Evolutionary conservation across 2,329 filamentous ascomycete genomes (phyloP).

Genomic region (Pestalotiopsis sp.): DNA sequence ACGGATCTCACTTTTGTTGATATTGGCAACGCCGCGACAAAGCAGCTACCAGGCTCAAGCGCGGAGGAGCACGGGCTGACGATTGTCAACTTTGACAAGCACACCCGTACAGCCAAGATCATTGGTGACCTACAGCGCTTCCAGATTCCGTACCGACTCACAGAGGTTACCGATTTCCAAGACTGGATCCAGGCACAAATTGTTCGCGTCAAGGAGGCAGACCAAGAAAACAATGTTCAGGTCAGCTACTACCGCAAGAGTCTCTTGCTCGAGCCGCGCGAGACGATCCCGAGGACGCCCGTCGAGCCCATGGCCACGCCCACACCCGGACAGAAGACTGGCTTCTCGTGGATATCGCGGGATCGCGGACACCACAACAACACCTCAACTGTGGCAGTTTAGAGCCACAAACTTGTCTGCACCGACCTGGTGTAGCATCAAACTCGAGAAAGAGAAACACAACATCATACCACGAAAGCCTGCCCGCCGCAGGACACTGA

Average conservation of each 20-base stretch:
- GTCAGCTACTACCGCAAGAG: slow-evolving; percentile 78
- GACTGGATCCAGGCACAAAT: slow-evolving; percentile 90
- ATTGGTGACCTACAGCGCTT: slow-evolving; percentile 95
- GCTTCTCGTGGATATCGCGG: slow-evolving; percentile 54
- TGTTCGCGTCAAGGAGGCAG: slow-evolving; percentile 67
- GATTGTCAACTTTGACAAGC: slow-evolving; percentile 98
- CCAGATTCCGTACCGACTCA: slow-evolving; percentile 87
- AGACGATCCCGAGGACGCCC: slow-evolving; percentile 41
- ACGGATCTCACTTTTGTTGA: slow-evolving; percentile 97
- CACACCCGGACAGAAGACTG: slow-evolving; percentile 34
- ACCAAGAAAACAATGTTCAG: slow-evolving; percentile 56
- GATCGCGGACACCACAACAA: slow-evolving; percentile 38
- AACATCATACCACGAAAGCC: background rate
- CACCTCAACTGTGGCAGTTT: slow-evolving; percentile 6
- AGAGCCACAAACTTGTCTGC: background rate
- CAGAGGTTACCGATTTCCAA: slow-evolving; percentile 84
- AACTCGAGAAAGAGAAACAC: background rate
- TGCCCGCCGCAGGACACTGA: background rate
- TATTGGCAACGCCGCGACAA: slow-evolving; percentile 86
- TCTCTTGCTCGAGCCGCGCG: slow-evolving; percentile 78
- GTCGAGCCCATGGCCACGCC: slow-evolving; percentile 28
- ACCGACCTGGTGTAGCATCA: background rate
- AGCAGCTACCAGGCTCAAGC: slow-evolving; percentile 65
- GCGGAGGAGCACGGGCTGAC: slow-evolving; percentile 67
- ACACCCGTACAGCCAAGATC: slow-evolving; percentile 90